These are phyloP conservation scores for Parasitella parasitica DNA, from an alignment of 371 early-diverging fungal genomes.

Conservation along the genomic window DNA sequence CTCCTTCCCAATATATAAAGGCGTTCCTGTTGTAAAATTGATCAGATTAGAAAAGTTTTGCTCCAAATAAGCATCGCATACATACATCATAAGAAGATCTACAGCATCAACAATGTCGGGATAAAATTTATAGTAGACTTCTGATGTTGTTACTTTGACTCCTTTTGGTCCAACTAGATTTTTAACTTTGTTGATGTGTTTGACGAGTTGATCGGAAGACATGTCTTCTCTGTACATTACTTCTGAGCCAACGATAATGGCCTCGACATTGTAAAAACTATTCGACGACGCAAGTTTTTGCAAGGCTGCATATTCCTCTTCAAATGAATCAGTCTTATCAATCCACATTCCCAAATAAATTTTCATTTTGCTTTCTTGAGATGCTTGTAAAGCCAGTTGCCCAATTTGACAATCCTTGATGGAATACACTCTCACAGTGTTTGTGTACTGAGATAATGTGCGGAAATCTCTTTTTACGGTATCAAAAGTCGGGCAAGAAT, in stretches of 20 bases:
- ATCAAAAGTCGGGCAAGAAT: constrained; percentile 52
- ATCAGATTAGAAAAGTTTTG: too few relatives aligned
- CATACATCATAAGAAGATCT: constrained; percentile 60
- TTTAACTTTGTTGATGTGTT: constrained; percentile 40
- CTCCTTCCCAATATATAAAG: constrained; percentile 67
- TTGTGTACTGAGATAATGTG: constrained; percentile 44
- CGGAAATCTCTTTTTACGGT: constrained; percentile 46
- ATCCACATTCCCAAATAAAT: constrained; percentile 65
- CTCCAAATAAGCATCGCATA: too few relatives aligned
- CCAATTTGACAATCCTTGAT: constrained; percentile 58
- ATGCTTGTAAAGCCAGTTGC: constrained; percentile 53
- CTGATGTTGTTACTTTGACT: constrained; percentile 52
- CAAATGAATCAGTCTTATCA: constrained; percentile 45
- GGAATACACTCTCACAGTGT: constrained; percentile 54
- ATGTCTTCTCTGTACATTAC: constrained; percentile 57
- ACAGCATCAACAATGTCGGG: constrained; percentile 43
- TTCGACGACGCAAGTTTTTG: constrained; percentile 23
- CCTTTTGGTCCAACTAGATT: constrained; percentile 25
- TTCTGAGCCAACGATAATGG: constrained; percentile 63
- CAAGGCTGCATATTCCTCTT: constrained; percentile 46
- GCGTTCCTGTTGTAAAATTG: constrained; percentile 42
- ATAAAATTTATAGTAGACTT: constrained; percentile 53
- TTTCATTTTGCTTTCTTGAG: constrained; percentile 49
- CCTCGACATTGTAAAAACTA: constrained; percentile 36
- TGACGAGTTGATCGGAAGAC: constrained; percentile 24